phyloP scores from a whole-genome alignment of 352 stramenopile species.

The Globisporangium acanthophoron region DNA sequence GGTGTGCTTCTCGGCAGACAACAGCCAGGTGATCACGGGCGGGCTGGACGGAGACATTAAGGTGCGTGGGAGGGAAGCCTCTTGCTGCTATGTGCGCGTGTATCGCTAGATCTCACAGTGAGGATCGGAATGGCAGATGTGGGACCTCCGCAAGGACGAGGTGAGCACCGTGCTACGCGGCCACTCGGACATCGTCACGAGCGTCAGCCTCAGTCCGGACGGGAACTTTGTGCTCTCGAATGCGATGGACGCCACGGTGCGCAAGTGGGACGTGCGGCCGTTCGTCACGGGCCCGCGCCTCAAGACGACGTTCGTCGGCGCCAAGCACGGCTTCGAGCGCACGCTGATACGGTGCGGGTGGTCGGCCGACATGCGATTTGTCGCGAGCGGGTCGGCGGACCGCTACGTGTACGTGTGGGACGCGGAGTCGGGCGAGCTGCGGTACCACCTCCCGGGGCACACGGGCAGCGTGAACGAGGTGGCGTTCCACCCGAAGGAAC shows the following conservation, averaged over 20 bases:
- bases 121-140: constrained; percentile 31
- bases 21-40: constrained; percentile 83
- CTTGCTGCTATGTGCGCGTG: too few species aligned
- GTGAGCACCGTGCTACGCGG: constrained; percentile 84
- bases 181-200: constrained; percentile 93
- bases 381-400: constrained; percentile 88
- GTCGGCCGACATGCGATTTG: constrained; percentile 84
- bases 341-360: constrained; percentile 91
- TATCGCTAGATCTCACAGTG: too few species aligned
- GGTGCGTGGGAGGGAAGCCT: constrained; percentile 8
- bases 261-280: constrained; percentile 92
- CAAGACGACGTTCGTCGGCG: constrained; percentile 66
- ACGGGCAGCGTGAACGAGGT: constrained; percentile 93
- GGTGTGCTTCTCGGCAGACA: constrained; percentile 86
- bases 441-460: constrained; percentile 93
- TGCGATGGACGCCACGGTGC: constrained; percentile 91
- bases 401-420: constrained; percentile 95
- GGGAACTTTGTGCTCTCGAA: constrained; percentile 92
- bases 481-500: constrained; percentile 84
- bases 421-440: constrained; percentile 81
- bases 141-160: constrained; percentile 88
- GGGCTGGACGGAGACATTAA: constrained; percentile 94
- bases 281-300: constrained; percentile 67
- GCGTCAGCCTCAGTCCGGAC: constrained; percentile 91
- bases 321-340: constrained; percentile 91